Evolutionary conservation across 2,329 filamentous ascomycete genomes (phyloP).

Genomic region (Fusarium pininemorale): DNA sequence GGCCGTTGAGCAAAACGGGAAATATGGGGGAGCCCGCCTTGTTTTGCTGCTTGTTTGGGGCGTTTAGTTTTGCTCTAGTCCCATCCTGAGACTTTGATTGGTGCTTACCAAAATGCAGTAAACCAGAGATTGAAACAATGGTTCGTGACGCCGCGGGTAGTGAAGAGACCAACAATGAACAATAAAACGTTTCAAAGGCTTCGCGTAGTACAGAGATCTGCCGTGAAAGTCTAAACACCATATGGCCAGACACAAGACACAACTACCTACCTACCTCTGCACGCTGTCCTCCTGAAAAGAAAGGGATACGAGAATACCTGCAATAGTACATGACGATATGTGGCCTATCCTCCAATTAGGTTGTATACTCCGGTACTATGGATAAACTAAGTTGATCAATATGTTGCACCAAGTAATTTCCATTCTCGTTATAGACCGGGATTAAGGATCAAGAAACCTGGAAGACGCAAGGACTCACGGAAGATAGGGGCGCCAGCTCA

Average conservation of each 20-base stretch:
- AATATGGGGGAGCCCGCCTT: constrained; percentile 29
- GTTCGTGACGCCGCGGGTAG: constrained; percentile 12
- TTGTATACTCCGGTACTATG: constrained; percentile 33
- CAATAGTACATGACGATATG: constrained; percentile 9
- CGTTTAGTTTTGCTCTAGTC: constrained; percentile 11
- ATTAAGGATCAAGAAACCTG: constrained; percentile 25
- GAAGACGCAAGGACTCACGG: constrained; percentile 7
- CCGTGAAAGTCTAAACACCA: neutral
- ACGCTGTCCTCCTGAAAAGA: constrained; percentile 10
- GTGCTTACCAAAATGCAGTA: neutral
- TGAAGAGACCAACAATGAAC: neutral
- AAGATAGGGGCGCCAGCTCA: constrained; percentile 38
- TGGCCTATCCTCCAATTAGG: constrained; percentile 30
- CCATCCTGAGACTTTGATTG: constrained; percentile 13
- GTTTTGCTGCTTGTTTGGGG: constrained; percentile 22
- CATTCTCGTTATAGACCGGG: constrained; percentile 32
- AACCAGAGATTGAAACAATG: constrained; percentile 22
- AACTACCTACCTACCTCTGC: neutral
- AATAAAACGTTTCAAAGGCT: neutral
- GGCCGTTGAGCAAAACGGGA: constrained; percentile 24
- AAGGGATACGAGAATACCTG: constrained; percentile 18
- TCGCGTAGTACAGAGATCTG: neutral
- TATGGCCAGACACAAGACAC: neutral
- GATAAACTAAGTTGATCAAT: constrained; percentile 19
- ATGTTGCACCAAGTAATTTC: constrained; percentile 43